phyloP scores from a whole-genome alignment of 805 yeast genomes.

The Kuraishia hungarica region DNA sequence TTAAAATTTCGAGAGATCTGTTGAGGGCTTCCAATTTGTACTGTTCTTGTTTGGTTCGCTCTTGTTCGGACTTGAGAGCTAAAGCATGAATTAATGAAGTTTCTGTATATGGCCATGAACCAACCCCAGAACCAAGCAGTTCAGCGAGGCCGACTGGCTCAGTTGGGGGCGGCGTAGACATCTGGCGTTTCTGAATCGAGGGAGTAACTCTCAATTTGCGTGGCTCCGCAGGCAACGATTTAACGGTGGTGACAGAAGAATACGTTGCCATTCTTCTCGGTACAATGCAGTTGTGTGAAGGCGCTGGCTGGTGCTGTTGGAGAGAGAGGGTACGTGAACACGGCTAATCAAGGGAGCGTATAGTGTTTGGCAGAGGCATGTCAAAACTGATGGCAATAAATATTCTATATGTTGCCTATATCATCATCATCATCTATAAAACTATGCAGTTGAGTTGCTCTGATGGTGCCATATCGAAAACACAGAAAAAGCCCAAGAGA shows the following conservation, averaged over 20 bases:
- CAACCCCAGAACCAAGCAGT: constrained; percentile 45
- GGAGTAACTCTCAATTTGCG: background rate
- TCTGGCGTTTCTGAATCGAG: background rate
- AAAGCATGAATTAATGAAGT: constrained; percentile 50
- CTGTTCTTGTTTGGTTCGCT: constrained; percentile 73
- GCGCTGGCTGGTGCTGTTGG: background rate
- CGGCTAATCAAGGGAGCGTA: background rate
- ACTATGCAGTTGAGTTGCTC: background rate
- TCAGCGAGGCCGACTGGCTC: constrained; percentile 51
- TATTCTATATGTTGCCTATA: background rate
- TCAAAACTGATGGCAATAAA: no score
- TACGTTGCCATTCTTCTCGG: background rate
- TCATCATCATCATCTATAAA: background rate
- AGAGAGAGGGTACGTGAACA: background rate
- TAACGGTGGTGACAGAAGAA: background rate
- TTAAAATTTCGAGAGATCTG: constrained; percentile 52
- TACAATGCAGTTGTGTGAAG: background rate
- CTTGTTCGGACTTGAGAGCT: constrained; percentile 59
- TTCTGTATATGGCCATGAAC: constrained; percentile 49
- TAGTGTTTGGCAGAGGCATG: background rate
- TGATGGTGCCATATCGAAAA: background rate
- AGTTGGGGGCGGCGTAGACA: constrained; percentile 15
- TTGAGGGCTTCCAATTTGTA: constrained; percentile 57
- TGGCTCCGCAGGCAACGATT: background rate
- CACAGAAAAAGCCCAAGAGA: background rate